Evolutionary conservation across 768 basidiomycete genomes (phyloP).

Genomic region (Boletus vinaceobasis): DNA sequence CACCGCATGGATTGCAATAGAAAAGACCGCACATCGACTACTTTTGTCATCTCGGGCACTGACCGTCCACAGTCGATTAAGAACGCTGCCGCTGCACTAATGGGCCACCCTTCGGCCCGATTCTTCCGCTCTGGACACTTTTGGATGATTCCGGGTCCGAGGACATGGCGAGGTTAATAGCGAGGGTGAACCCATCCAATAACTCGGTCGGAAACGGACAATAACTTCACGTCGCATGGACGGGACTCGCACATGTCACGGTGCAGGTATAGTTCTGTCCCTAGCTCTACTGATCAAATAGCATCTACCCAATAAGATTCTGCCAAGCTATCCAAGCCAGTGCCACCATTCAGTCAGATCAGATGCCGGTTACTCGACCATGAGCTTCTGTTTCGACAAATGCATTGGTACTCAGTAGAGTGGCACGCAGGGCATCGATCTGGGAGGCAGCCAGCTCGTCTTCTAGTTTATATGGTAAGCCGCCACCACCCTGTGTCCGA

Average conservation of each 20-base stretch:
- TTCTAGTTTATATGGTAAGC: background rate
- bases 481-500: background rate
- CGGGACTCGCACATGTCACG: constrained; percentile 12
- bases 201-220: too few species aligned
- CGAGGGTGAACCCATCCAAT: too few species aligned
- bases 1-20: too few species aligned
- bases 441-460: constrained; percentile 31
- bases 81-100: too few species aligned
- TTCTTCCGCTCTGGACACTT: too few species aligned
- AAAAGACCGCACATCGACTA: too few species aligned
- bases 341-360: constrained; percentile 26
- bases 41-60: too few species aligned
- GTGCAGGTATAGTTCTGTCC: constrained; percentile 12
- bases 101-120: too few species aligned
- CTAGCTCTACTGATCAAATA: background rate
- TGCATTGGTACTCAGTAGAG: constrained; percentile 48
- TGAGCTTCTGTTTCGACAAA: constrained; percentile 58
- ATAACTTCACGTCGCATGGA: constrained; percentile 27
- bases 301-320: constrained; percentile 3
- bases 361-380: constrained; percentile 20
- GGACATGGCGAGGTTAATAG: too few species aligned
- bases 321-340: constrained; percentile 13
- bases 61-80: too few species aligned
- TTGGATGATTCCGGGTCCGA: too few species aligned
- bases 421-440: constrained; percentile 45